Conservation (phyloP, 805 yeast genomes). For the Suhomyces sp. region DNA sequence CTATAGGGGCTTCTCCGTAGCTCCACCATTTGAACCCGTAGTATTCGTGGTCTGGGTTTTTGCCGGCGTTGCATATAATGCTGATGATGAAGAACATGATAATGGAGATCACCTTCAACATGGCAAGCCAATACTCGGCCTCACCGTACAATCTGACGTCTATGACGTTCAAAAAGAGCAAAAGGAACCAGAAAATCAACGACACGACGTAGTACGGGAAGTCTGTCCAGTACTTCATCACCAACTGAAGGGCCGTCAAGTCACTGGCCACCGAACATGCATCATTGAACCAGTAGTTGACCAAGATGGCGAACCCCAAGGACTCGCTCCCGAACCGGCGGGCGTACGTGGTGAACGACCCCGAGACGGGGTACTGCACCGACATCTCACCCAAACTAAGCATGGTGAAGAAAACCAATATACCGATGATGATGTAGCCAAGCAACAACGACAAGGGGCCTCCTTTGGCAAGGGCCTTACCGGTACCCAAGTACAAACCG, state of each 20-base stretch:
- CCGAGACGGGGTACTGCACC: slow-evolving; percentile 51
- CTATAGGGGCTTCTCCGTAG: slow-evolving; percentile 52
- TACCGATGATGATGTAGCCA: slow-evolving; percentile 34
- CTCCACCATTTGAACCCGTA: slow-evolving; percentile 44
- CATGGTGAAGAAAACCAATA: slow-evolving; percentile 52
- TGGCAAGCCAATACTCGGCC: slow-evolving; percentile 38
- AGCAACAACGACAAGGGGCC: slow-evolving; percentile 33
- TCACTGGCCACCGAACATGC: slow-evolving; percentile 49
- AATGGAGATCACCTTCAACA: slow-evolving; percentile 48
- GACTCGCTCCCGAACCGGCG: slow-evolving; percentile 48
- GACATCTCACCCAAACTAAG: slow-evolving; percentile 56
- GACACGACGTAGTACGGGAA: slow-evolving; percentile 52
- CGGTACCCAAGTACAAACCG: slow-evolving; percentile 33
- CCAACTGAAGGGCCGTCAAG: slow-evolving; percentile 45
- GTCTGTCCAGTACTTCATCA: slow-evolving; percentile 47
- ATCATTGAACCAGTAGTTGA: slow-evolving; percentile 52
- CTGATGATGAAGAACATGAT: slow-evolving; percentile 55
- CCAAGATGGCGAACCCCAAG: slow-evolving; percentile 50
- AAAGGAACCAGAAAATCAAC: slow-evolving; percentile 51
- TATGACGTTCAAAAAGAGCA: slow-evolving; percentile 40
- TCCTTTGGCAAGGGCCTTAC: slow-evolving; percentile 27
- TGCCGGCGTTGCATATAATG: slow-evolving; percentile 57
- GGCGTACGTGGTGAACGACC: slow-evolving; percentile 52
- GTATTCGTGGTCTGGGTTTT: slow-evolving; percentile 43
- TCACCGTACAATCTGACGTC: slow-evolving; percentile 42